Conservation (phyloP, 768 basidiomycete species). For the Scleroderma citrinum region DNA sequence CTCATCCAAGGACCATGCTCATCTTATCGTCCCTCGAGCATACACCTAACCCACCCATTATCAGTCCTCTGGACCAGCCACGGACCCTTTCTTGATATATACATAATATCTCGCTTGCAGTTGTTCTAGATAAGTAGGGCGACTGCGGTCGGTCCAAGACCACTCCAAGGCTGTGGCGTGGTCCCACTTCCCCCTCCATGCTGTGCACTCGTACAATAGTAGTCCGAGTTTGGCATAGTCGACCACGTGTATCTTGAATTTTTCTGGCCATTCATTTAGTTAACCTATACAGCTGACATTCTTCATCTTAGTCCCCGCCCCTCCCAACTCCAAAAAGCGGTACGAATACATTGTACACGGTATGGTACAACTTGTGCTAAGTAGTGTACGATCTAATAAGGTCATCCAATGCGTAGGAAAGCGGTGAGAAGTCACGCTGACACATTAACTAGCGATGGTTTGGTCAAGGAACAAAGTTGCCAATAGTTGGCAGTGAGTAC, state of each 20-base stretch:
- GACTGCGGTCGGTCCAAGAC: too few relatives aligned
- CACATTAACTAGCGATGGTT: too few relatives aligned
- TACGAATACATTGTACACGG: too few relatives aligned
- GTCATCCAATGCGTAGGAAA: too few relatives aligned
- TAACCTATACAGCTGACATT: too few relatives aligned
- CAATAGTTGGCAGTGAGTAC: background rate
- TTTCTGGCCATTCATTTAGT: background rate
- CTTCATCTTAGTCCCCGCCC: too few relatives aligned
- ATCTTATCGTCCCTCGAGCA: background rate
- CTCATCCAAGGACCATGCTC: background rate
- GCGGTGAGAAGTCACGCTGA: too few relatives aligned
- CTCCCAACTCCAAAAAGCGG: too few relatives aligned
- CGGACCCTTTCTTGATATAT: background rate
- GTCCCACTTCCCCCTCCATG: background rate
- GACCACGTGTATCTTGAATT: background rate
- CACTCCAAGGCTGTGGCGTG: background rate
- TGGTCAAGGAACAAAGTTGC: slow-evolving; percentile 4
- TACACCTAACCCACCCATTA: too few relatives aligned
- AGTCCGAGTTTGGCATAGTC: background rate
- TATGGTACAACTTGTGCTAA: background rate
- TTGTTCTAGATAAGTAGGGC: too few relatives aligned
- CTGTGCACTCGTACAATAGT: background rate
- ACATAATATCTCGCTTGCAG: too few relatives aligned
- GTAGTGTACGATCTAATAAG: background rate
- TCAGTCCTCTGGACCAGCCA: too few relatives aligned